phyloP scores from a whole-genome alignment of 2,329 filamentous ascomycete genomes.

The Parastagonospora nodorum region DNA sequence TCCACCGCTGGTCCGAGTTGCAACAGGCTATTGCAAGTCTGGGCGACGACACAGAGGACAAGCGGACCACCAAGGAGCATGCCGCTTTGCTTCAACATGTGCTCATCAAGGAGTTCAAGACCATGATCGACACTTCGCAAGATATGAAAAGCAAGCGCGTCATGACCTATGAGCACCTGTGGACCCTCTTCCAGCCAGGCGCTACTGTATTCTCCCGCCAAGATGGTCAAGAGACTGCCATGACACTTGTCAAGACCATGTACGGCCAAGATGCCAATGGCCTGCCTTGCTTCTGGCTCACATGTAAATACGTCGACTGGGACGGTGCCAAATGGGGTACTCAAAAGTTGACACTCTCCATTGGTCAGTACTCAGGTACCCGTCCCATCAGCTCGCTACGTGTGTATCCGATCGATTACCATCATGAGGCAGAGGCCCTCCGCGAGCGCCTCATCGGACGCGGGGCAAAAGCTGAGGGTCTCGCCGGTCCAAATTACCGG shows the following conservation, averaged over 20 bases:
- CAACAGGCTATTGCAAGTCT: conserved; percentile 30
- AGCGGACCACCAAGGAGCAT: conserved; percentile 44
- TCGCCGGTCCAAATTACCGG: conserved; percentile 57
- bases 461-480: conserved; percentile 53
- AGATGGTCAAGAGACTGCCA: conserved; percentile 45
- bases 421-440: conserved; percentile 48
- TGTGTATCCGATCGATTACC: conserved; percentile 53
- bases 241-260: conserved; percentile 34
- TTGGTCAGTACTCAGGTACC: conserved; percentile 47
- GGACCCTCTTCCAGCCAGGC: conserved; percentile 52
- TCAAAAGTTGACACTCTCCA: conserved; percentile 33
- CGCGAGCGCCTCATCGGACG: conserved; percentile 50
- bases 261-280: conserved; percentile 42
- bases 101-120: conserved; percentile 49
- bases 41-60: conserved; percentile 32
- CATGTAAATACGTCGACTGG: conserved; percentile 45
- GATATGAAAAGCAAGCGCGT: conserved; percentile 49
- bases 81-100: conserved; percentile 46
- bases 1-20: conserved; percentile 66
- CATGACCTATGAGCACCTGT: conserved; percentile 51
- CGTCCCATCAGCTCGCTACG: conserved; percentile 48
- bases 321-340: conserved; percentile 45
- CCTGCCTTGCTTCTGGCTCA: conserved; percentile 45
- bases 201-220: conserved; percentile 35
- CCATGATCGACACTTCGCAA: conserved; percentile 46